Evolutionary conservation across 2,329 filamentous ascomycete genomes (phyloP).

Genomic region (Diaporthe aspalathi): DNA sequence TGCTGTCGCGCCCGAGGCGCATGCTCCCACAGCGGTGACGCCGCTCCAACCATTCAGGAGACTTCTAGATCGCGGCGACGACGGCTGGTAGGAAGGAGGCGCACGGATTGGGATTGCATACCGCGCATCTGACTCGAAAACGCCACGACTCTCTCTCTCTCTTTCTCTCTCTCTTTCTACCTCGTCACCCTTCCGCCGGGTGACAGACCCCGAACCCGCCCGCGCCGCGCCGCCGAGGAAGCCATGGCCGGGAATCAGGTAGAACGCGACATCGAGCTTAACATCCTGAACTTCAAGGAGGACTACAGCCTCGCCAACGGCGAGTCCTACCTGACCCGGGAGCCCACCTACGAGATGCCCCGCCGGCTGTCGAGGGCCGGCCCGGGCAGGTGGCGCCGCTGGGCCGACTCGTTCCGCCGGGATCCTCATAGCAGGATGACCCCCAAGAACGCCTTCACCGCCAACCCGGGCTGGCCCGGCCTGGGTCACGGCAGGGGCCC

Average conservation of each 20-base stretch:
- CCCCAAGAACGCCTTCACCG: constrained; percentile 48
- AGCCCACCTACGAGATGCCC: constrained; percentile 57
- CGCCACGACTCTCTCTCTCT: too few species aligned
- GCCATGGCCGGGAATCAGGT: constrained; percentile 50
- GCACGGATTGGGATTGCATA: background rate
- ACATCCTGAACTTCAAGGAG: constrained; percentile 69
- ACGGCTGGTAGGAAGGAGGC: background rate
- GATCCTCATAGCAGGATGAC: constrained; percentile 65
- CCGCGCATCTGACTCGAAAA: background rate
- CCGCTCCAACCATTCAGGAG: background rate
- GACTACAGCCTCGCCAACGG: constrained; percentile 62
- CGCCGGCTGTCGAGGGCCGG: constrained; percentile 42
- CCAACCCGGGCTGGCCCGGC: constrained; percentile 34
- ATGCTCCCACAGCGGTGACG: constrained; percentile 22
- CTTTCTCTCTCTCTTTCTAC: too few species aligned
- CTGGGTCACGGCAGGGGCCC: constrained; percentile 41
- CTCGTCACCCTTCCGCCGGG: constrained; percentile 1
- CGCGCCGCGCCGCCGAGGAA: constrained; percentile 19
- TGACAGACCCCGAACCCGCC: constrained; percentile 8
- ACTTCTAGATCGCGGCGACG: background rate
- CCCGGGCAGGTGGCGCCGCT: constrained; percentile 48
- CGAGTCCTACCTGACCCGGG: constrained; percentile 64
- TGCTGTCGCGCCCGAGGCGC: constrained; percentile 27
- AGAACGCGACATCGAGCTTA: constrained; percentile 63
- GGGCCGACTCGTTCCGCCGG: constrained; percentile 72